Percentiles rank a stretch among this genome's conserved stretches.
These are phyloP conservation scores for Durotheca rogersii DNA, from an alignment of 495 filamentous ascomycete species.

Conservation along the genomic window DNA sequence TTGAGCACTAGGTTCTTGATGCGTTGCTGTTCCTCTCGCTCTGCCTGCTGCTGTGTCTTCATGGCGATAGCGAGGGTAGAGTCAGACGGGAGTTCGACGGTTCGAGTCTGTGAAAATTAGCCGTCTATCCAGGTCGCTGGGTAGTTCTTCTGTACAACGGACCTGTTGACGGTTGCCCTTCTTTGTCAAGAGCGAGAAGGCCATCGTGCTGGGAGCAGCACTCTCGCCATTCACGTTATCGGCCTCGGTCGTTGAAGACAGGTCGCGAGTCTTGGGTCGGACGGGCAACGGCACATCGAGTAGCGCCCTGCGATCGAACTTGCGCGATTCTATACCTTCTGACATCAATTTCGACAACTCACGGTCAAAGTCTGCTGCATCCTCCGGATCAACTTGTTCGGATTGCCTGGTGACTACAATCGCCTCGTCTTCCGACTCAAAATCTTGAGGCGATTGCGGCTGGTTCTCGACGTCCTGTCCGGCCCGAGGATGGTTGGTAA, in stretches of 20 bases:
- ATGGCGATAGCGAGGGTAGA: slow-evolving; percentile 93
- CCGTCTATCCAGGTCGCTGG: neutral
- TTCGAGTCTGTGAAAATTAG: slow-evolving; percentile 67
- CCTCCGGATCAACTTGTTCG: slow-evolving; percentile 89
- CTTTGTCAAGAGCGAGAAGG: slow-evolving; percentile 94
- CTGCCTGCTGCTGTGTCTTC: slow-evolving; percentile 91
- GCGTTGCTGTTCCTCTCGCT: slow-evolving; percentile 92
- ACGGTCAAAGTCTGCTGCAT: slow-evolving; percentile 95
- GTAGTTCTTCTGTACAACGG: slow-evolving; percentile 28
- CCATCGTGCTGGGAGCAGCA: slow-evolving; percentile 63
- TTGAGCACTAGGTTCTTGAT: slow-evolving; percentile 98
- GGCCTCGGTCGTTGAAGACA: slow-evolving; percentile 47
- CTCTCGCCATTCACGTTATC: slow-evolving; percentile 49
- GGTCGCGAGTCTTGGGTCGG: slow-evolving; percentile 67
- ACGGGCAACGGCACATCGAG: slow-evolving; percentile 96
- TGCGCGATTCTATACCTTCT: slow-evolving; percentile 89
- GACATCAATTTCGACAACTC: slow-evolving; percentile 99
- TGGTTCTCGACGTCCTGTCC: slow-evolving; percentile 46
- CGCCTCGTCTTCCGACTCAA: slow-evolving; percentile 74
- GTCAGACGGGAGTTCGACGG: slow-evolving; percentile 90
- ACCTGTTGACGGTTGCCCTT: slow-evolving; percentile 94
- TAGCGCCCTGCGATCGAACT: slow-evolving; percentile 88
- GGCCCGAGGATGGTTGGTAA: slow-evolving; percentile 13
- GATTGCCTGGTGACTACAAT: slow-evolving; percentile 88
- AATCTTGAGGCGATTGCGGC: slow-evolving; percentile 50